A percentile compares a stretch with the other conserved stretches of the same genome.
These are phyloP conservation scores for Chalciporus sphaerocephalus DNA, from an alignment of 768 basidiomycete genomes.

Conservation along the genomic window DNA sequence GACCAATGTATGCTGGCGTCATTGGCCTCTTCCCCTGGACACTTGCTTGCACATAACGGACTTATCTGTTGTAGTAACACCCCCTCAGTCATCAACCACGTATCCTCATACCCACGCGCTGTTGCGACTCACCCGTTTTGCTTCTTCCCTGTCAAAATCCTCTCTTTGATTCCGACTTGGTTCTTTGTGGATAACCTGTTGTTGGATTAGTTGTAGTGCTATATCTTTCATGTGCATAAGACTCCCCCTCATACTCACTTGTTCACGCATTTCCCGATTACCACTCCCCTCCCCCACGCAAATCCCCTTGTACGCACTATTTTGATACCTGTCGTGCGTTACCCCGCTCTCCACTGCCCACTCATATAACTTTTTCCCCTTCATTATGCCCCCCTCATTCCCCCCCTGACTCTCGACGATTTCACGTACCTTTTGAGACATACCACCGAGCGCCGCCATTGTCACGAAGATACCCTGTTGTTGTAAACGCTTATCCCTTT, in stretches of 20 bases:
- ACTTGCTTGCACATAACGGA: conserved; percentile 22
- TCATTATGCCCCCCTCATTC: conserved; percentile 27
- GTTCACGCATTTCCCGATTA: conserved; percentile 17
- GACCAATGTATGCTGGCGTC: conserved; percentile 36
- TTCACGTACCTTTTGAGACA: conserved; percentile 24
- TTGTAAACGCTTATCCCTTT: conserved; percentile 26
- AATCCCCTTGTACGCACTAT: conserved; percentile 1
- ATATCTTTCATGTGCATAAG: conserved; percentile 29
- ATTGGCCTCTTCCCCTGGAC: conserved; percentile 29
- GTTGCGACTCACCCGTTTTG: conserved; percentile 25
- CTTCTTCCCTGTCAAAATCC: conserved; percentile 6
- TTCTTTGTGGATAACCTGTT: conserved; percentile 35
- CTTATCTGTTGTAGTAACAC: conserved; percentile 29
- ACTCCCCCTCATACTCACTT: conserved; percentile 20
- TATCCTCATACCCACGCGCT: conserved; percentile 29
- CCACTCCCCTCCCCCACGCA: background rate
- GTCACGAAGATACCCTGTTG: conserved; percentile 37
- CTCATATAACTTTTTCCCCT: conserved; percentile 3
- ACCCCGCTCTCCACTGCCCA: conserved; percentile 13
- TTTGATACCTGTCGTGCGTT: conserved; percentile 17
- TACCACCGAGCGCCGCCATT: conserved; percentile 16
- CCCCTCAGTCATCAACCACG: conserved; percentile 18
- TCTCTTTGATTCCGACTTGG: conserved; percentile 23
- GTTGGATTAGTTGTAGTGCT: conserved; percentile 37
- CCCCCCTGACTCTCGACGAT: conserved; percentile 32